These are phyloP conservation scores for Leccinum solheimii DNA, from an alignment of 1,284 basidiomycete genomes.

Conservation along the genomic window DNA sequence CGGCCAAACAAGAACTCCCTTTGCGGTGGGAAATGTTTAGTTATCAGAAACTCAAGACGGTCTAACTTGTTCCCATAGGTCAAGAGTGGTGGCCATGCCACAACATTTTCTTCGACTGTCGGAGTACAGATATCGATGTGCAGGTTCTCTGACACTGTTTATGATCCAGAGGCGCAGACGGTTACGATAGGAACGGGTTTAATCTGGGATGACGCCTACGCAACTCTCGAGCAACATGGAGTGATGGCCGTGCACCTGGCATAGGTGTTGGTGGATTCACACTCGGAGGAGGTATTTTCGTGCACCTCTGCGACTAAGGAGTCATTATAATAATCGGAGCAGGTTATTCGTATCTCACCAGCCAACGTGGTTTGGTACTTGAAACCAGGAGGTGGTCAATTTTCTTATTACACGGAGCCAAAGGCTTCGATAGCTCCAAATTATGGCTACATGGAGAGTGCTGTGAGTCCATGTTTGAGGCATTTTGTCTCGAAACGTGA, in stretches of 20 bases:
- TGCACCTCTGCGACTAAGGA: slow-evolving; percentile 12
- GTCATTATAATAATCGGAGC: background rate
- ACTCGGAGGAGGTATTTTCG: slow-evolving; percentile 53
- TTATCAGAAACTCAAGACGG: background rate
- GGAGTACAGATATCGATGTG: slow-evolving; percentile 60
- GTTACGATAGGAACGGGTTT: slow-evolving; percentile 49
- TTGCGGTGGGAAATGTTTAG: slow-evolving; percentile 11
- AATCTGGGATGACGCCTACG: slow-evolving; percentile 61
- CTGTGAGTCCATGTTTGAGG: background rate
- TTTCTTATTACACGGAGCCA: slow-evolving; percentile 54
- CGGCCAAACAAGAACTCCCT: slow-evolving; percentile 2
- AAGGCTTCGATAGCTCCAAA: slow-evolving; percentile 57
- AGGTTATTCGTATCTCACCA: slow-evolving; percentile 24
- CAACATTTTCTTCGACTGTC: slow-evolving; percentile 35
- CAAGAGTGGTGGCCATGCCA: slow-evolving; percentile 19
- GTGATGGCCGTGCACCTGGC: slow-evolving; percentile 52
- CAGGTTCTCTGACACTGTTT: slow-evolving; percentile 48
- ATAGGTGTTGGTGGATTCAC: slow-evolving; percentile 57
- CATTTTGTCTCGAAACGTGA: background rate
- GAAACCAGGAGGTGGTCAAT: slow-evolving; percentile 44
- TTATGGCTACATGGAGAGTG: slow-evolving; percentile 37
- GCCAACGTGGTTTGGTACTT: no score
- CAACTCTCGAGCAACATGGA: slow-evolving; percentile 42
- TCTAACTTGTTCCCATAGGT: slow-evolving; percentile 1
- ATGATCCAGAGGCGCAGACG: slow-evolving; percentile 36